Conservation (phyloP, 2,329 filamentous ascomycete species). For the Capronia americana region DNA sequence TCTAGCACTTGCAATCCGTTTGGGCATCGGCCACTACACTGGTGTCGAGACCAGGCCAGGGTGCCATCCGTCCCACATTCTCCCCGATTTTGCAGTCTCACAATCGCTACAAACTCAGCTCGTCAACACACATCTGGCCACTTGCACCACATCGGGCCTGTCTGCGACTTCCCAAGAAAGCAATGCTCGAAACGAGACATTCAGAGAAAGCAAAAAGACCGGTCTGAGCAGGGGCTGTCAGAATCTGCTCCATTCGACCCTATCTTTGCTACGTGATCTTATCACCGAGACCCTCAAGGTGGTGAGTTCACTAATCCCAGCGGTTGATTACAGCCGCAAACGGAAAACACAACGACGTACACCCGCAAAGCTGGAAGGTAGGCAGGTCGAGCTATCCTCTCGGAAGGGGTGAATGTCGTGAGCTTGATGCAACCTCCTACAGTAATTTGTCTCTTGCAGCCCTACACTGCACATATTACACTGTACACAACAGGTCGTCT, state of each 20-base stretch:
- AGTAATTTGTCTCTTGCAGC: not conserved
- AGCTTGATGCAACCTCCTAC: not conserved
- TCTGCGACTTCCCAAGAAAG: not conserved
- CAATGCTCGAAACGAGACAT: not conserved
- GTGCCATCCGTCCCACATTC: too few species aligned
- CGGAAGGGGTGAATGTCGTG: not conserved
- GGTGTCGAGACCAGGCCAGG: too few species aligned
- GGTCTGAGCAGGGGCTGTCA: not conserved
- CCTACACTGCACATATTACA: not conserved
- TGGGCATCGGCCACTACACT: not conserved
- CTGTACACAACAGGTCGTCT: not conserved
- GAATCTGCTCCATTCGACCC: not conserved
- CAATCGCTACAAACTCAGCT: not conserved
- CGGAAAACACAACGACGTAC: not conserved
- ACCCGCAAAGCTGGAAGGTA: not conserved
- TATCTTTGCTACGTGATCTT: not conserved
- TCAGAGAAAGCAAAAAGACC: not conserved
- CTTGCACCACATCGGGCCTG: not conserved
- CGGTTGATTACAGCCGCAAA: not conserved
- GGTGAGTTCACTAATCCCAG: not conserved
- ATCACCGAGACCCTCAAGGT: not conserved
- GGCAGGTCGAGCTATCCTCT: not conserved
- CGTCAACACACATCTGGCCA: not conserved
- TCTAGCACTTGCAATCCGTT: not conserved
- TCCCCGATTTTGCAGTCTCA: not conserved